A percentile compares a stretch with the other conserved stretches of the same genome.
These are phyloP conservation scores for Arxiozyma telluris DNA, from an alignment of 1,139 yeast genomes.

Conservation along the genomic window DNA sequence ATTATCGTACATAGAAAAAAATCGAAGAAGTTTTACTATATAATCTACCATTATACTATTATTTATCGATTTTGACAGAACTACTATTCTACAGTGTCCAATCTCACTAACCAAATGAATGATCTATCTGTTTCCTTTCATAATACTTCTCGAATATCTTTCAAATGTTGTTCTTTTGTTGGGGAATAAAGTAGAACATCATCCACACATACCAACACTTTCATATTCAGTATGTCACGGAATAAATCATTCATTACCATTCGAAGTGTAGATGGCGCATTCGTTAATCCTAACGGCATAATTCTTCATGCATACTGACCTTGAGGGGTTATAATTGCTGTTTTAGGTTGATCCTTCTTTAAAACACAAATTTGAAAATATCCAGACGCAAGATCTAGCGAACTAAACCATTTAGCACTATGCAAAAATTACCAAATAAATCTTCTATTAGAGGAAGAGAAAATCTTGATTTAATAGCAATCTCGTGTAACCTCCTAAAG, in stretches of 20 bases:
- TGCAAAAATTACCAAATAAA: slow-evolving; percentile 5
- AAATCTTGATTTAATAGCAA: slow-evolving; percentile 14
- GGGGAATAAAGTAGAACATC: slow-evolving; percentile 23
- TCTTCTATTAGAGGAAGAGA: slow-evolving; percentile 21
- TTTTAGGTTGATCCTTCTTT: slow-evolving; percentile 6
- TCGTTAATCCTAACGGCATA: slow-evolving; percentile 7
- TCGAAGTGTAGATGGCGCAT: slow-evolving; percentile 7
- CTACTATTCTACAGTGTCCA: too few relatives aligned
- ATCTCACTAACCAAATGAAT: too few relatives aligned
- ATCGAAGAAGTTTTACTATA: too few relatives aligned
- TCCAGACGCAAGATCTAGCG: slow-evolving; percentile 6
- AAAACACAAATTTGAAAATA: slow-evolving; percentile 8
- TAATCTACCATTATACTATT: too few relatives aligned
- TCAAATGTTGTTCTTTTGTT: slow-evolving; percentile 10
- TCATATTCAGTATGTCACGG: slow-evolving; percentile 6
- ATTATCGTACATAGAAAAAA: too few relatives aligned
- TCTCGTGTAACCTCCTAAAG: slow-evolving; percentile 17
- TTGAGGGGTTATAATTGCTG: slow-evolving; percentile 8
- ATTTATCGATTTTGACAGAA: too few relatives aligned
- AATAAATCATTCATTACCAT: slow-evolving; percentile 10
- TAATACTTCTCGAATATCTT: slow-evolving; percentile 7
- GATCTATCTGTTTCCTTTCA: too few relatives aligned
- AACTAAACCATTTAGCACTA: slow-evolving; percentile 1
- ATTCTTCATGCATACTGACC: slow-evolving; percentile 7
- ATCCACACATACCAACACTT: slow-evolving; percentile 21